Base-by-base conservation (phyloP, 2,329 filamentous ascomycete species). In the Fusarium nematophilum region DNA sequence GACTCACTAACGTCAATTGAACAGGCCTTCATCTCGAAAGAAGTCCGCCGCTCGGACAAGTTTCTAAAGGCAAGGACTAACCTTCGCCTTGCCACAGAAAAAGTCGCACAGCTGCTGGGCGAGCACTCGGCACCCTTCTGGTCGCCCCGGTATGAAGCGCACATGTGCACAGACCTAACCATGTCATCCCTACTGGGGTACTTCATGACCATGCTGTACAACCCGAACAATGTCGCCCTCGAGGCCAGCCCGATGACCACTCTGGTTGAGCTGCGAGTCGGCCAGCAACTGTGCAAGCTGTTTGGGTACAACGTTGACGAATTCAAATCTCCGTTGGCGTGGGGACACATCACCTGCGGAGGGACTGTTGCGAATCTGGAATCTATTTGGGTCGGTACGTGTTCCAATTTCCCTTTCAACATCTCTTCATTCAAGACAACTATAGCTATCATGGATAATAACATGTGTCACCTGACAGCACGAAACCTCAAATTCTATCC, bases 151-250 rank as follows among this genome's bases (percentile, higher is more conserved):
- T 82, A 82, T 63, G 71, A 79, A 39, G 79, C 70, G 4, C 80
- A 82, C 50, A 82, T 82, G 80, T 75, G 70, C 43, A 76, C 73
- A 15, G 75, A 81, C 51, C 42, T 79, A 64, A 74, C 68, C 39
- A 80, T 80, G 75, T 69, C 79, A 0, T 71, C 75, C 1, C 46
- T 81, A 3, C 68, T 81, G 3, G 79, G 79, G 1, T 81, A 81
- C 60, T 77, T 81, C 23, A 79, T 79, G 72, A 79, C 79, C 0
- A 82, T 82, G 79, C 27, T 82, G 18, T 82, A 81, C 53, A 81
- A 82, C 40, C 79, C 79, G 0, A 83, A 82, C 68, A 82, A 82
- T 29, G 76, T 82, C 2, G 70, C 78, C 1, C 62, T 79, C 0
- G 80, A 82, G 53, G 79, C 75, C 1, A 81, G 78, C 34, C 80